phyloP scores from a whole-genome alignment of 345 rosid species.

The Lenwebbia sp. region DNA sequence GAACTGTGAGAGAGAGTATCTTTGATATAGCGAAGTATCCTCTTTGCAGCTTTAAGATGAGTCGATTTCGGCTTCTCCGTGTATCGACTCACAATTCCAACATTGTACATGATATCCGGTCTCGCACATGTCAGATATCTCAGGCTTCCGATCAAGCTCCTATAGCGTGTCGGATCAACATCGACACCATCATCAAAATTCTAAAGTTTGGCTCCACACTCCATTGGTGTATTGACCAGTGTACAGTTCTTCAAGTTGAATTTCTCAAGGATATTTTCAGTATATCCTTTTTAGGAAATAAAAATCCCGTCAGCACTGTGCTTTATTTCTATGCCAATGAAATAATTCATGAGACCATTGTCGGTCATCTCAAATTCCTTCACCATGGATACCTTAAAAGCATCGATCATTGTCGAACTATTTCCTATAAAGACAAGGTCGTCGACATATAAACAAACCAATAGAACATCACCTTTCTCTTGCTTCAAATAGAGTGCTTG shows the following conservation, averaged over 20 bases:
- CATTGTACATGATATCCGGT: not conserved
- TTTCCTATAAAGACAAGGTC: not conserved
- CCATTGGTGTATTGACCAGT: not conserved
- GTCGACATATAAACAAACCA: not conserved
- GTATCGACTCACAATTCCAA: not conserved
- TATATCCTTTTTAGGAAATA: not conserved
- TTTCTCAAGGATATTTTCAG: not conserved
- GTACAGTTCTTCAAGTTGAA: not conserved
- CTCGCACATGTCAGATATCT: not conserved
- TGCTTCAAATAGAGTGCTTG: not conserved
- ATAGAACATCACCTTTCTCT: not conserved
- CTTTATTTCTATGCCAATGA: not conserved
- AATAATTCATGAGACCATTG: not conserved
- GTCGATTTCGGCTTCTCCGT: not conserved
- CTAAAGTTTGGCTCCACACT: not conserved
- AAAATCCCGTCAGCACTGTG: not conserved
- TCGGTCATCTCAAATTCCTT: not conserved
- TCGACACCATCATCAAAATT: not conserved
- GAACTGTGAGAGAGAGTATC: not conserved
- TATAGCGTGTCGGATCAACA: not conserved
- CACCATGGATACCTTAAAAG: not conserved
- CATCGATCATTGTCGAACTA: not conserved
- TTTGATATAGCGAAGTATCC: not conserved
- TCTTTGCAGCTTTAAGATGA: not conserved
- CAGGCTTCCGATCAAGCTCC: not conserved